Percentiles rank a stretch among this genome's conserved stretches.
phyloP scores from a whole-genome alignment of 257 asterid species.

The Nicotiana benthamiana region DNA sequence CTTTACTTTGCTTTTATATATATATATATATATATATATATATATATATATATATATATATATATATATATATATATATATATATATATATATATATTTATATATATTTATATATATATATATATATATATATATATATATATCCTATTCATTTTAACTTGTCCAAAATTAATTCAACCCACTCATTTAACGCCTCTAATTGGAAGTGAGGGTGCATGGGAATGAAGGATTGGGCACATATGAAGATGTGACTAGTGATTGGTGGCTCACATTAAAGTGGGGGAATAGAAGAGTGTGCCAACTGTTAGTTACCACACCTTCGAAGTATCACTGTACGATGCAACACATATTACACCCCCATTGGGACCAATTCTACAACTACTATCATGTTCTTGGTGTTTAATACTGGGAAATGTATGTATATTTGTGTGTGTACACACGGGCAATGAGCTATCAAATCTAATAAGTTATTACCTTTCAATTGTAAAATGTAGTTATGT shows the following conservation, averaged over 20 bases:
- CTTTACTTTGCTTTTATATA: no score
- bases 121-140: no score
- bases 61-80: no score
- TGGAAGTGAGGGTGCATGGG: not conserved
- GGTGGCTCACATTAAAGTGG: conserved; percentile 13
- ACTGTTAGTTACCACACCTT: conserved; percentile 20
- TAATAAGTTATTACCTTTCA: not conserved
- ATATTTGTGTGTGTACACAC: not conserved
- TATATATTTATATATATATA: no score
- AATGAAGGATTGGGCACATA: conserved; percentile 17
- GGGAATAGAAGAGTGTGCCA: conserved; percentile 26
- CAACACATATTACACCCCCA: not conserved
- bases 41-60: no score
- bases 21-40: no score
- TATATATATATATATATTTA: no score
- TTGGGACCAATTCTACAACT: not conserved
- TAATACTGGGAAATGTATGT: not conserved
- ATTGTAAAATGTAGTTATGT: not conserved
- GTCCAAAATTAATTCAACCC: no score
- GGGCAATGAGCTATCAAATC: not conserved
- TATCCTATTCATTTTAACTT: rapidly evolving
- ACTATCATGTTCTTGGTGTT: not conserved
- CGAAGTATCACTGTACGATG: conserved; percentile 1
- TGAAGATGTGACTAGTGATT: conserved; percentile 26
- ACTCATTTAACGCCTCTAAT: no score